Conservation (phyloP, 441 rosid species). For the Flueggea neowawraea region DNA sequence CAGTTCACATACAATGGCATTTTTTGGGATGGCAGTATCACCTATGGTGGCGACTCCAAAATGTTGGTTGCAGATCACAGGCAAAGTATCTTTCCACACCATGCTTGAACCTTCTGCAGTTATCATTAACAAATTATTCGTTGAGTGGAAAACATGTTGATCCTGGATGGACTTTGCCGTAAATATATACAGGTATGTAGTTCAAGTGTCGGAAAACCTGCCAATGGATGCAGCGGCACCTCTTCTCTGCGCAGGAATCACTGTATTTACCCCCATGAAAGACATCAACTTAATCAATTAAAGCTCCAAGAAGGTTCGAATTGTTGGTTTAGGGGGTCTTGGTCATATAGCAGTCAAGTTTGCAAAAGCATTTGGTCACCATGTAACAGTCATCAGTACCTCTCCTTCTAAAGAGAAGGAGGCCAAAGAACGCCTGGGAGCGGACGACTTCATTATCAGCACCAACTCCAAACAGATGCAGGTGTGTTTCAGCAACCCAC, state of each 20-base stretch:
- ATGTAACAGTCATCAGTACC: constrained; percentile 73
- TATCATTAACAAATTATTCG: background rate
- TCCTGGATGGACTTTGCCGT: too few species aligned
- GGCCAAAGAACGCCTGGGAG: constrained; percentile 56
- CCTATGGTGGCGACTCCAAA: constrained; percentile 56
- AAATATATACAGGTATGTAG: constrained; percentile 17
- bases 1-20: constrained; percentile 54
- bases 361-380: constrained; percentile 69
- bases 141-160: background rate
- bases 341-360: constrained; percentile 75
- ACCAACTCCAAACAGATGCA: constrained; percentile 44
- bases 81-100: constrained; percentile 10
- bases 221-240: constrained; percentile 32
- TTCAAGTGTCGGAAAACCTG: constrained; percentile 22
- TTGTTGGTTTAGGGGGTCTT: constrained; percentile 68
- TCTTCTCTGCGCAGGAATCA: constrained; percentile 29
- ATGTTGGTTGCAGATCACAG: constrained; percentile 56
- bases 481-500: constrained; percentile 24
- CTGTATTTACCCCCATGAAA: constrained; percentile 26
- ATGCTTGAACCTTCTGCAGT: background rate
- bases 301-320: constrained; percentile 47
- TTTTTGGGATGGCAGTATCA: constrained; percentile 62
- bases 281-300: constrained; percentile 41
- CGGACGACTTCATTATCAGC: constrained; percentile 61
- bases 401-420: constrained; percentile 59